These are phyloP conservation scores for Alternaria sp. DNA, from an alignment of 2,329 filamentous ascomycete species.

Conservation along the genomic window DNA sequence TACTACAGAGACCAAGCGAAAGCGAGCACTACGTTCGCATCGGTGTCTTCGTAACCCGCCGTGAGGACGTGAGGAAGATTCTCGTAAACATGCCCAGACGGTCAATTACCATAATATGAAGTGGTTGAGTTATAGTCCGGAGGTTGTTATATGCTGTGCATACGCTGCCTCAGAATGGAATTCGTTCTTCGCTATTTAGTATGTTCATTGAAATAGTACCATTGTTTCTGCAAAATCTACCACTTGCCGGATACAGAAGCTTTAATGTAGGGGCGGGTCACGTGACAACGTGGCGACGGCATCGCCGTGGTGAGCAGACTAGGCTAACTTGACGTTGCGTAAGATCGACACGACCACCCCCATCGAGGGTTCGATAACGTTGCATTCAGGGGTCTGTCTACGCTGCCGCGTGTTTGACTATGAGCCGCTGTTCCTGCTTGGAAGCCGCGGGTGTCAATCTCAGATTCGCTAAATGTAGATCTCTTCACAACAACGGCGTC, in stretches of 20 bases:
- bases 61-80: background rate
- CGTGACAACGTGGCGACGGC: constrained; percentile 12
- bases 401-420: background rate
- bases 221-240: too few relatives aligned
- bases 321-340: background rate
- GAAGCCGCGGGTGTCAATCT: background rate
- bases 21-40: background rate
- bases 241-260: background rate
- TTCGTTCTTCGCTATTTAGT: too few relatives aligned
- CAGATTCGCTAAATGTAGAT: constrained; percentile 6
- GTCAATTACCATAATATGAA: constrained; percentile 1
- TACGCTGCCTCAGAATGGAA: too few relatives aligned
- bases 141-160: too few relatives aligned
- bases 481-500: constrained; percentile 1
- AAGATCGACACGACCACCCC: background rate
- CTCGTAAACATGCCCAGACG: constrained; percentile 10
- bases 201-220: too few relatives aligned
- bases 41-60: background rate
- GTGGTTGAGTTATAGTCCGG: too few relatives aligned
- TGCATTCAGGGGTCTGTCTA: background rate
- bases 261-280: constrained; percentile 1
- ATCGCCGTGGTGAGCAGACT: constrained; percentile 8
- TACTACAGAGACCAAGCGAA: background rate
- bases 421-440: background rate
- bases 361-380: background rate